phyloP scores from a whole-genome alignment of 129 eudicot species.

The Dittrichia graveolens region DNA sequence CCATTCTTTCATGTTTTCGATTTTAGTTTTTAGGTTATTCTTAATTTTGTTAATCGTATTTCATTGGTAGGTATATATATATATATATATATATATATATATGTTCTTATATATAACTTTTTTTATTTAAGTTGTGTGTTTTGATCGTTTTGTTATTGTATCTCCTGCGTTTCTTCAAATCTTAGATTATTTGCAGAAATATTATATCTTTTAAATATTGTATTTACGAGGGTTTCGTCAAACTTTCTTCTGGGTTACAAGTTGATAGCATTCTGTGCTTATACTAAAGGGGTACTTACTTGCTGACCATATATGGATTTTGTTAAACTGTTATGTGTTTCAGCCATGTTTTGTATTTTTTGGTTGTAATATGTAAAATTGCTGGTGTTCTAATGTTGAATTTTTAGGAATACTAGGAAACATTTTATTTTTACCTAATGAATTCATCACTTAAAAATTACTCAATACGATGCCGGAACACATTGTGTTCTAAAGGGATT shows the following conservation, averaged over 20 bases:
- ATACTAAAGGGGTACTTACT: slow-evolving; percentile 14
- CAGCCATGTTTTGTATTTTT: background rate
- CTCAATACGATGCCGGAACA: too few relatives aligned
- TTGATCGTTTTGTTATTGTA: slow-evolving; percentile 18
- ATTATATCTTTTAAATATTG: too few relatives aligned
- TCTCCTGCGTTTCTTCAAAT: too few relatives aligned
- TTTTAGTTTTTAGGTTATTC: background rate
- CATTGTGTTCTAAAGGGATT: too few relatives aligned
- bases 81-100: too few relatives aligned
- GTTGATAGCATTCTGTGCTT: background rate
- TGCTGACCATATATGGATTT: background rate
- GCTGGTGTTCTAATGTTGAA: background rate
- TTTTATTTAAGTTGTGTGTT: background rate
- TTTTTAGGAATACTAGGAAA: background rate
- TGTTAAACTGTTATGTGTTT: slow-evolving; percentile 4
- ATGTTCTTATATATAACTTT: too few relatives aligned
- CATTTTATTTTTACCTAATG: background rate
- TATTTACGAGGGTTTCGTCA: background rate
- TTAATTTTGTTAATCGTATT: too few relatives aligned
- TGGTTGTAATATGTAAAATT: background rate
- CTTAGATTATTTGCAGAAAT: too few relatives aligned
- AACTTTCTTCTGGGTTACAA: background rate
- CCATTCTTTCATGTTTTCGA: background rate
- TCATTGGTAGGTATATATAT: too few relatives aligned
- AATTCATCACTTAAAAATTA: too few relatives aligned